Evolutionary conservation across 2,329 filamentous ascomycete genomes (phyloP).

Genomic region (Ophiostoma quercus): DNA sequence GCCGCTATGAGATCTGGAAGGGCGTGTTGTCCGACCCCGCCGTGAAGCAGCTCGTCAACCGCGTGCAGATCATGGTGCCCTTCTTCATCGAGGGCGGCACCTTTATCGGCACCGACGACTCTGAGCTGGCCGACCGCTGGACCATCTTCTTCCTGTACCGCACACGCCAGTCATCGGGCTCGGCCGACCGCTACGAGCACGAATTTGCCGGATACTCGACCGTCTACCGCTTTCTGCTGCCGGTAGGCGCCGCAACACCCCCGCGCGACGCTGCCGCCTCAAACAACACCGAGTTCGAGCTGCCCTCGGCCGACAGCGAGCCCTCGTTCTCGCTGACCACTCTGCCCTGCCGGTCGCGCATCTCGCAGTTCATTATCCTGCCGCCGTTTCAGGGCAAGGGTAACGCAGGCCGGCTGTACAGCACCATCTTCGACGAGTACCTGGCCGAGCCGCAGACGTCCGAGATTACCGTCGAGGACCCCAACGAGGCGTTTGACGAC

Average conservation of each 20-base stretch:
- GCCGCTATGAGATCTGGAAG: constrained; percentile 76
- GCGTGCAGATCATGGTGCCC: constrained; percentile 76
- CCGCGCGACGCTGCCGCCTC: constrained; percentile 30
- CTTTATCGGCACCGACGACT: constrained; percentile 57
- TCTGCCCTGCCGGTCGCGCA: constrained; percentile 71
- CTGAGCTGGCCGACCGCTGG: constrained; percentile 75
- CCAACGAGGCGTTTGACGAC: constrained; percentile 79
- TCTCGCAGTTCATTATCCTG: constrained; percentile 90
- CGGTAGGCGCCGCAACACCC: constrained; percentile 48
- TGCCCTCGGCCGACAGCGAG: constrained; percentile 28
- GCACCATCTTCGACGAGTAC: constrained; percentile 67
- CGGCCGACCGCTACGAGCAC: constrained; percentile 55
- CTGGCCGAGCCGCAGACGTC: constrained; percentile 62
- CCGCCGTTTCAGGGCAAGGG: constrained; percentile 80
- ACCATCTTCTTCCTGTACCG: constrained; percentile 80
- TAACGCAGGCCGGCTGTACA: constrained; percentile 75
- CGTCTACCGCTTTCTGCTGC: constrained; percentile 83
- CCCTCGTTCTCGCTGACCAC: constrained; percentile 44
- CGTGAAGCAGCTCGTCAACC: constrained; percentile 66
- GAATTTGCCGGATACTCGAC: constrained; percentile 85
- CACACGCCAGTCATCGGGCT: constrained; percentile 42
- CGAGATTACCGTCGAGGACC: constrained; percentile 91
- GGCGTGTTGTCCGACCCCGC: constrained; percentile 65
- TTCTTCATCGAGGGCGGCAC: constrained; percentile 93
- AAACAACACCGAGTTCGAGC: constrained; percentile 37